phyloP scores from a whole-genome alignment of 352 stramenopile species.

The Hyaloperonospora brassicae region DNA sequence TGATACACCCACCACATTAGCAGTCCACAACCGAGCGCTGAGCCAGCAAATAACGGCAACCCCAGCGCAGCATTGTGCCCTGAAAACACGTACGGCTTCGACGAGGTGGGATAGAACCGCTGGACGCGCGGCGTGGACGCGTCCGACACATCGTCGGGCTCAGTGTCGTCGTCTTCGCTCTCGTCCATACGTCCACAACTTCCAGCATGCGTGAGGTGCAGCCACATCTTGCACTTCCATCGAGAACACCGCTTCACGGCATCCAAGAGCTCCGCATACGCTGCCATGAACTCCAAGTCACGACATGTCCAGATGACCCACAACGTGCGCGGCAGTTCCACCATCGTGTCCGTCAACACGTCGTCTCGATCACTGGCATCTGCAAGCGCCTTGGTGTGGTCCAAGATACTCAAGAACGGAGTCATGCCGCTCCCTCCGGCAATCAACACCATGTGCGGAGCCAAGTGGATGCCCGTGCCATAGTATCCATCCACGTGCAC shows the following conservation, averaged over 20 bases:
- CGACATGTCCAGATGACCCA: conserved; percentile 53
- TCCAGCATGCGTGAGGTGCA: conserved; percentile 34
- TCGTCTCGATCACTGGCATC: conserved; percentile 13
- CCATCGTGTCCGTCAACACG: conserved; percentile 4
- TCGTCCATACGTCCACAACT: conserved; percentile 10
- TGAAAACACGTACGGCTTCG: conserved; percentile 26
- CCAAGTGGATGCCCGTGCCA: conserved; percentile 37
- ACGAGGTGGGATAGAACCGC: conserved; percentile 29
- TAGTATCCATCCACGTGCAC: conserved; percentile 73
- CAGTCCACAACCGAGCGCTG: conserved; percentile 22
- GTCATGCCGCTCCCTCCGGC: conserved; percentile 67
- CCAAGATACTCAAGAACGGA: conserved; percentile 55
- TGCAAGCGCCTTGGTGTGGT: conserved; percentile 42
- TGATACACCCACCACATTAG: conserved; percentile 27
- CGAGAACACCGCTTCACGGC: conserved; percentile 29
- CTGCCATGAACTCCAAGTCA: conserved; percentile 37
- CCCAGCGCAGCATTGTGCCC: conserved; percentile 27
- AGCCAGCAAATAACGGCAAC: conserved; percentile 31
- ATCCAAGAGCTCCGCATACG: conserved; percentile 36
- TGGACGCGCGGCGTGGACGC: conserved; percentile 26
- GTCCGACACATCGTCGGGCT: conserved; percentile 27
- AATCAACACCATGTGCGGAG: conserved; percentile 58
- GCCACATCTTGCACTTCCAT: conserved; percentile 45
- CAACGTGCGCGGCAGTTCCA: conserved; percentile 31
- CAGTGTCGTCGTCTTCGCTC: conserved; percentile 24